Conservation (phyloP, 768 basidiomycete genomes). For the Zangia roseola region DNA sequence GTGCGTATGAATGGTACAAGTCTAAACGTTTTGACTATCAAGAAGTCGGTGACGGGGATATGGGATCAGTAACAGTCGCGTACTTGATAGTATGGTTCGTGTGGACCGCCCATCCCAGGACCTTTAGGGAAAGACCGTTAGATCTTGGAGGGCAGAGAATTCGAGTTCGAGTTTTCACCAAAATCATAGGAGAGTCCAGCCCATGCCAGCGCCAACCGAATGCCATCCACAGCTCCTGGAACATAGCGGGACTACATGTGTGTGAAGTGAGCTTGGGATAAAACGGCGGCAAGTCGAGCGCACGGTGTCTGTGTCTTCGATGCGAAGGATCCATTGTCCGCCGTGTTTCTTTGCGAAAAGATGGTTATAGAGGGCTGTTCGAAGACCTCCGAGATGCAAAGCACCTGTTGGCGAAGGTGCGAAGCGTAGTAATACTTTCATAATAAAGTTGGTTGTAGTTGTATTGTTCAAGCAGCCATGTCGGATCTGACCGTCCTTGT, state of each 20-base stretch:
- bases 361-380: conserved; percentile 93
- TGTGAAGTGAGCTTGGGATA: neutral
- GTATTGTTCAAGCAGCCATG: no score
- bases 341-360: conserved; percentile 76
- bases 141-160: neutral
- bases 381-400: conserved; percentile 90
- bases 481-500: conserved; percentile 34
- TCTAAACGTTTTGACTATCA: conserved; percentile 83
- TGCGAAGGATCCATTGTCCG: conserved; percentile 88
- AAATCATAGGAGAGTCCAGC: conserved; percentile 90
- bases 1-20: conserved; percentile 73
- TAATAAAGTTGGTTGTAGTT: no score
- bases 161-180: conserved; percentile 50
- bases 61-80: neutral
- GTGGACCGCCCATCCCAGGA: conserved; percentile 70
- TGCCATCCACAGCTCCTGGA: conserved; percentile 80
- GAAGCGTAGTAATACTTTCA: conserved; percentile 77
- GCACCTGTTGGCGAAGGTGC: conserved; percentile 97
- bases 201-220: conserved; percentile 79
- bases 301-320: conserved; percentile 95
- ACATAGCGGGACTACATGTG: conserved; percentile 68
- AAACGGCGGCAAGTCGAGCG: conserved; percentile 22
- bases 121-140: conserved; percentile 43
- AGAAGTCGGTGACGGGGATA: conserved; percentile 1
- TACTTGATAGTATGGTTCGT: conserved; percentile 88